These are phyloP conservation scores for Nigrospora osmanthi DNA, from an alignment of 2,329 filamentous ascomycete species.

Conservation along the genomic window DNA sequence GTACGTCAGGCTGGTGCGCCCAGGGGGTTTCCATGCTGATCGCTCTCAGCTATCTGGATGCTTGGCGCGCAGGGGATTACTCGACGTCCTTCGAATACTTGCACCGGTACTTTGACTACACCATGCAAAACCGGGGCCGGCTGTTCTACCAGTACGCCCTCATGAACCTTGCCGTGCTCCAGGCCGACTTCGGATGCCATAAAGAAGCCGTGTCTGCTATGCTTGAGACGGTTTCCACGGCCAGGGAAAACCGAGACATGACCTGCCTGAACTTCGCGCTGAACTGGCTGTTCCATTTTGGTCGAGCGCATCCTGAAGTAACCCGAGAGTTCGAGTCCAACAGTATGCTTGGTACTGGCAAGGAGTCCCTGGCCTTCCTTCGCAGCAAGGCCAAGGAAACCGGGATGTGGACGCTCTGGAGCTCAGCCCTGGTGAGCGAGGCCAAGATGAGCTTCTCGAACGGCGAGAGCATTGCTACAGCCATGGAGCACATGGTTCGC, in stretches of 20 bases:
- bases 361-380: slow-evolving; percentile 75
- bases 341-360: slow-evolving; percentile 68
- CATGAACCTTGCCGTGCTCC: slow-evolving; percentile 85
- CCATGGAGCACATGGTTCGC: slow-evolving; percentile 73
- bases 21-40: too few relatives aligned
- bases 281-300: slow-evolving; percentile 93
- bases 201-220: slow-evolving; percentile 87
- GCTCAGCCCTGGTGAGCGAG: slow-evolving; percentile 77
- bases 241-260: slow-evolving; percentile 86
- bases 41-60: slow-evolving; percentile 67
- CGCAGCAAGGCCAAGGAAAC: slow-evolving; percentile 80
- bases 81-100: slow-evolving; percentile 83
- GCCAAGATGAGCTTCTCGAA: slow-evolving; percentile 71
- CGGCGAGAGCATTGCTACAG: slow-evolving; percentile 55
- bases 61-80: slow-evolving; percentile 87
- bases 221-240: slow-evolving; percentile 91
- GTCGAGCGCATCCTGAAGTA: slow-evolving; percentile 74
- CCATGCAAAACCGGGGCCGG: slow-evolving; percentile 76
- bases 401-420: slow-evolving; percentile 78
- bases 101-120: slow-evolving; percentile 95
- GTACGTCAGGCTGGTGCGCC: slow-evolving; percentile 26
- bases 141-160: slow-evolving; percentile 92
- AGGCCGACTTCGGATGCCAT: slow-evolving; percentile 91
- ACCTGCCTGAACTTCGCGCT: slow-evolving; percentile 90
- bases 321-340: slow-evolving; percentile 62